Conservation (phyloP, 2,329 filamentous ascomycete species). For the Cucurbitaria berberidis region DNA sequence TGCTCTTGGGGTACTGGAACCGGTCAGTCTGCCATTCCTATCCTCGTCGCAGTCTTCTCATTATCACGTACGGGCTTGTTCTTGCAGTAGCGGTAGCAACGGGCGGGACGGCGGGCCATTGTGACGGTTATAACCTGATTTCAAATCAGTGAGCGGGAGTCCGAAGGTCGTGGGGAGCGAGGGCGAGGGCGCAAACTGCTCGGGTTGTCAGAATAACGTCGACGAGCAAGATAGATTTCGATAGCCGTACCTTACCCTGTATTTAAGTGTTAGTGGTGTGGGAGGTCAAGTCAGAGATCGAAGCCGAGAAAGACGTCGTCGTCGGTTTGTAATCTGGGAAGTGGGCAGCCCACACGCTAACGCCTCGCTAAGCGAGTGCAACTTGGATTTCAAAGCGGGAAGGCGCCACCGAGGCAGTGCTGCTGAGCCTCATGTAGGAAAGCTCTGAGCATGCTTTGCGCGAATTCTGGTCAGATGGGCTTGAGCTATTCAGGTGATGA, state of each 20-base stretch:
- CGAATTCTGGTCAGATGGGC: too few relatives aligned
- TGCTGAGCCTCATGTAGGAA: neutral
- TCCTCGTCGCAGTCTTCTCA: conserved; percentile 24
- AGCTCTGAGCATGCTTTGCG: too few relatives aligned
- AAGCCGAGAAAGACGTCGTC: conserved; percentile 13
- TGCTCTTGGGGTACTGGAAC: conserved; percentile 97
- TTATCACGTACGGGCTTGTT: conserved; percentile 79
- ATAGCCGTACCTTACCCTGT: conserved; percentile 39
- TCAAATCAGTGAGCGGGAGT: conserved; percentile 55
- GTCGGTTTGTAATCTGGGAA: conserved; percentile 26
- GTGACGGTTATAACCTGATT: conserved; percentile 66
- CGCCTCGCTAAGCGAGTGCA: conserved; percentile 17
- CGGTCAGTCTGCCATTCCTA: conserved; percentile 30
- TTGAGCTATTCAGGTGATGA: too few relatives aligned
- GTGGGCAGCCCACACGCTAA: conserved; percentile 12
- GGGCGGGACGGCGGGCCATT: conserved; percentile 99
- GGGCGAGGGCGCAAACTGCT: conserved; percentile 14
- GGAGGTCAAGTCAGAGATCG: conserved; percentile 24
- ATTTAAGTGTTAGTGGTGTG: conserved; percentile 36
- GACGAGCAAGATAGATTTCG: conserved; percentile 10
- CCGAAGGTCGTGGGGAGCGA: conserved; percentile 14
- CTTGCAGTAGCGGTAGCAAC: conserved; percentile 99
- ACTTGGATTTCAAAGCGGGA: conserved; percentile 18
- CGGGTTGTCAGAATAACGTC: conserved; percentile 17
- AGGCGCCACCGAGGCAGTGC: neutral